A percentile compares a stretch with the other conserved stretches of the same genome.
phyloP scores from a whole-genome alignment of 2,329 filamentous ascomycete species.

The Fusarium marasasianum region DNA sequence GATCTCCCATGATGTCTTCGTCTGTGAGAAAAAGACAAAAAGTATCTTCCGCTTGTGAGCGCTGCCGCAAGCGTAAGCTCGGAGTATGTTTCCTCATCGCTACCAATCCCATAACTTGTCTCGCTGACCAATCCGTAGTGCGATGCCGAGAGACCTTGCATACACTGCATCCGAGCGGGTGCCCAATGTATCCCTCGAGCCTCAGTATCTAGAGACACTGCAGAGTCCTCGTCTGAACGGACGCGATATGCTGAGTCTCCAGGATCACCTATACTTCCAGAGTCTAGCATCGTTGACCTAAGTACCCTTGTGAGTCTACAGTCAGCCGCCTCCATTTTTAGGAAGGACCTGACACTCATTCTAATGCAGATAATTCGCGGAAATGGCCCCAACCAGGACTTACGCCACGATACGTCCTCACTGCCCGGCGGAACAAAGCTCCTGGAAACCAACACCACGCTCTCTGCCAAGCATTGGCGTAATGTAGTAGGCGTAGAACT shows the following conservation, averaged over 20 bases:
- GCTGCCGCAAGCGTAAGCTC: background rate
- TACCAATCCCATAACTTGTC: accelerated
- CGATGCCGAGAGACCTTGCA: background rate
- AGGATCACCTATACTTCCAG: background rate
- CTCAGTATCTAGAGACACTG: too few species aligned
- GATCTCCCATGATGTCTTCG: background rate
- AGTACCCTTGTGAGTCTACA: background rate
- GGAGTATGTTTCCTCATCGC: accelerated
- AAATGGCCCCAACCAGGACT: background rate
- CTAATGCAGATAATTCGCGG: background rate
- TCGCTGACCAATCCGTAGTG: background rate
- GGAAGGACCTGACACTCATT: accelerated
- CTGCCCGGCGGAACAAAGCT: background rate
- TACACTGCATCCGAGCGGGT: background rate
- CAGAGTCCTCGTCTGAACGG: too few species aligned
- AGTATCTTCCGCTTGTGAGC: background rate
- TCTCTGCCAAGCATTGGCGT: background rate
- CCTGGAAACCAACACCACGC: accelerated
- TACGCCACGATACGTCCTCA: background rate
- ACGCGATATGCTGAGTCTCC: too few species aligned
- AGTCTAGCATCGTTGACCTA: background rate
- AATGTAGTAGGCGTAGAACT: background rate
- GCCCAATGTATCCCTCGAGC: background rate
- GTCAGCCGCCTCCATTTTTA: too few species aligned
- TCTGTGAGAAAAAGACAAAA: background rate